Conservation (phyloP, 208 protist genomes). For the Wallacemonas rigidus region DNA sequence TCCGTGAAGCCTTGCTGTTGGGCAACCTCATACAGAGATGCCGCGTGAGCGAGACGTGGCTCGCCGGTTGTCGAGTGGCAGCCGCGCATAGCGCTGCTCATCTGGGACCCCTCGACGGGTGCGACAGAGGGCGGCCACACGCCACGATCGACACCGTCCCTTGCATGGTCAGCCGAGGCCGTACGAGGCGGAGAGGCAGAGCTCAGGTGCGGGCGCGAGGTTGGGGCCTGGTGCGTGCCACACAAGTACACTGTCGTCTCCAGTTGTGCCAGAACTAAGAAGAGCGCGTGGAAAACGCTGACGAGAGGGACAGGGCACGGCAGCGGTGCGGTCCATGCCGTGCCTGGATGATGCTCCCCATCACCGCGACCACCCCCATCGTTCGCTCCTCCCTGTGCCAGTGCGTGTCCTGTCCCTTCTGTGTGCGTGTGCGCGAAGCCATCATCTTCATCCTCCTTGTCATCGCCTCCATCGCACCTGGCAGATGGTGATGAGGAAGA, state of each 20-base stretch:
- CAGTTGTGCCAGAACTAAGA: not conserved
- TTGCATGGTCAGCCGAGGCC: too few relatives aligned
- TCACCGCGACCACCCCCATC: too few relatives aligned
- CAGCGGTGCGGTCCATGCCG: not conserved
- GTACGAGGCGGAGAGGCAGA: too few relatives aligned
- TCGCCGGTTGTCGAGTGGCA: not conserved
- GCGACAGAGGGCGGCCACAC: too few relatives aligned
- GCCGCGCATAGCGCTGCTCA: too few relatives aligned
- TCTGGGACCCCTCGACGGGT: too few relatives aligned
- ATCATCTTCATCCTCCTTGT: not conserved
- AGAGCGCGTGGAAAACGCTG: conserved; percentile 6
- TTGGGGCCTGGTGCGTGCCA: not conserved
- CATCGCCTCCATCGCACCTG: not conserved
- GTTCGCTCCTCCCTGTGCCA: too few relatives aligned
- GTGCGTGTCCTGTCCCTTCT: too few relatives aligned
- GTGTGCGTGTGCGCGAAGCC: too few relatives aligned
- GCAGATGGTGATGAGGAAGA: not conserved
- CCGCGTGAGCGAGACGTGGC: not conserved
- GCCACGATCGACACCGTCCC: too few relatives aligned
- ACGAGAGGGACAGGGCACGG: conserved; percentile 4
- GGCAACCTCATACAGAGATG: not conserved
- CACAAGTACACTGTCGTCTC: conserved; percentile 8
- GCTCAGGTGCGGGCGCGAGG: too few relatives aligned
- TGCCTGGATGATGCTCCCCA: not conserved
- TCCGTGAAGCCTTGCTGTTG: not conserved